Conservation (phyloP, 1,284 basidiomycete genomes). For the Tilletia caries region DNA sequence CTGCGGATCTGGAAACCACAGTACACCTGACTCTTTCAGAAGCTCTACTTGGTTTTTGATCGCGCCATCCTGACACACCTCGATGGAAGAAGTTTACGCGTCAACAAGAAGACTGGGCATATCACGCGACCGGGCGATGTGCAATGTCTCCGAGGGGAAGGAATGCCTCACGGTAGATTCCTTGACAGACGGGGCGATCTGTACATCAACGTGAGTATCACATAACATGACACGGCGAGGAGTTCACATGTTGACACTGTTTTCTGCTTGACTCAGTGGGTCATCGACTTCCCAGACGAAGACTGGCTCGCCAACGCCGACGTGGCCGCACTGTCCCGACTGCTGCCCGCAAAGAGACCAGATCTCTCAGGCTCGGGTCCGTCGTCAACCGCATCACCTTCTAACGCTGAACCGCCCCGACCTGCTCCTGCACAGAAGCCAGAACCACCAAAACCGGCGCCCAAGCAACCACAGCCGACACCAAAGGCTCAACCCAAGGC, state of each 20-base stretch:
- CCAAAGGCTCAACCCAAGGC: neutral
- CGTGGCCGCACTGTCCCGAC: neutral
- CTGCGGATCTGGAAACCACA: conserved; percentile 62
- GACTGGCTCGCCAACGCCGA: neutral
- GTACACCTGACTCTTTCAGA: conserved; percentile 55
- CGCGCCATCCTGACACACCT: conserved; percentile 49
- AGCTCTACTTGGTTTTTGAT: conserved; percentile 43
- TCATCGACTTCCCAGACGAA: conserved; percentile 11
- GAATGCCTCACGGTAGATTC: conserved; percentile 30
- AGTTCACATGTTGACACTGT: no score
- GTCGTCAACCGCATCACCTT: neutral
- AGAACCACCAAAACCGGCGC: neutral
- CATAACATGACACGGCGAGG: no score
- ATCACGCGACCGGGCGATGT: conserved; percentile 43
- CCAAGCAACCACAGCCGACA: neutral
- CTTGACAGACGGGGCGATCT: conserved; percentile 5
- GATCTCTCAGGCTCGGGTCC: neutral
- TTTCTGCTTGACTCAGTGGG: no score
- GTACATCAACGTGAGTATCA: conserved; percentile 10
- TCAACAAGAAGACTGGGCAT: conserved; percentile 23
- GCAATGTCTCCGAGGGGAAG: conserved; percentile 42
- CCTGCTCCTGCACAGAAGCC: neutral
- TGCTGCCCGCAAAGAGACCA: conserved; percentile 9
- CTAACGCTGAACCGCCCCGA: neutral
- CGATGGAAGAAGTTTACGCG: conserved; percentile 43